These are phyloP conservation scores for Mycena crocata DNA, from an alignment of 768 basidiomycete genomes.

Conservation along the genomic window DNA sequence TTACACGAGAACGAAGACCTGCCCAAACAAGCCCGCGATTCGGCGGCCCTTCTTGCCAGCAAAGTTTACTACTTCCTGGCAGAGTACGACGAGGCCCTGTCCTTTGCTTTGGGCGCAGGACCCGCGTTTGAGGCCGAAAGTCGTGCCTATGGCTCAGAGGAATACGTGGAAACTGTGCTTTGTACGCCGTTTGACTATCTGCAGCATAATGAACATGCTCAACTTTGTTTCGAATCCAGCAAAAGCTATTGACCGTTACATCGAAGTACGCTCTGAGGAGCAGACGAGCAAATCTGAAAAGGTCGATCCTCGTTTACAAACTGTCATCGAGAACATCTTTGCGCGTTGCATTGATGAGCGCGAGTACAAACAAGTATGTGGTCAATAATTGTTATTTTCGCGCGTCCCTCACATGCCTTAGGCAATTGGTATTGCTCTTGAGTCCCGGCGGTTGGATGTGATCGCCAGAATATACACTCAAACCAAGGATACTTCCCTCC, in stretches of 20 bases:
- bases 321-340: conserved; percentile 92
- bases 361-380: conserved; percentile 87
- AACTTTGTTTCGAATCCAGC: conserved; percentile 58
- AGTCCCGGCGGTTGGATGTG: conserved; percentile 89
- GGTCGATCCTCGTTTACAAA: conserved; percentile 83
- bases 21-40: conserved; percentile 76
- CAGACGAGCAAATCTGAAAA: conserved; percentile 62
- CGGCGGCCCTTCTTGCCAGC: conserved; percentile 93
- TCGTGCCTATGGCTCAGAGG: conserved; percentile 71
- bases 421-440: conserved; percentile 96
- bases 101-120: conserved; percentile 93
- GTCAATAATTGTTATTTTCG: conserved; percentile 19
- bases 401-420: conserved; percentile 44
- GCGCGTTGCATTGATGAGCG: conserved; percentile 86
- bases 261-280: conserved; percentile 73
- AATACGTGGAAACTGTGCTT: conserved; percentile 95
- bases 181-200: conserved; percentile 69
- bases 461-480: conserved; percentile 80
- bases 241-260: conserved; percentile 96
- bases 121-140: conserved; percentile 84
- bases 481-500: conserved; percentile 79
- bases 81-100: conserved; percentile 94
- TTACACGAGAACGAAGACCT: conserved; percentile 89
- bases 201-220: conserved; percentile 9
- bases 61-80: conserved; percentile 98